phyloP scores from a whole-genome alignment of 768 basidiomycete genomes.

The Neoboletus magnificus region DNA sequence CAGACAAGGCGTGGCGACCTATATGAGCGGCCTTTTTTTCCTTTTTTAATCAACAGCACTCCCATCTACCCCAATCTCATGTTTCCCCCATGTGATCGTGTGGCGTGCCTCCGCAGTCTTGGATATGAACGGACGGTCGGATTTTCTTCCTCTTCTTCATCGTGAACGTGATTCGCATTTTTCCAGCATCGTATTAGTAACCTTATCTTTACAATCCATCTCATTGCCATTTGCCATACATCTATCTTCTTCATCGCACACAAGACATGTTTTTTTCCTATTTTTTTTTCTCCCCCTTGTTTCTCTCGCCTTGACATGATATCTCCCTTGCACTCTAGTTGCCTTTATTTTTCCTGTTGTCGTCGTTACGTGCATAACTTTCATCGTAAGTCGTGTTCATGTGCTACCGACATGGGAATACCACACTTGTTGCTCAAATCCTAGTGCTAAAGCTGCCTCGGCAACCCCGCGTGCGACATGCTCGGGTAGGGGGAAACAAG shows the following conservation, averaged over 20 bases:
- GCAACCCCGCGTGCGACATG: neutral
- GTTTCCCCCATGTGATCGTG: neutral
- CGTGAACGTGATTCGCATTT: constrained; percentile 3
- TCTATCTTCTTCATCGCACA: neutral
- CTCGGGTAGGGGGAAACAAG: neutral
- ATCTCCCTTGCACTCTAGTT: neutral
- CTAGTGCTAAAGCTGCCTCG: neutral
- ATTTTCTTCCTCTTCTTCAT: neutral
- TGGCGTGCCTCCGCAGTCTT: constrained; percentile 1
- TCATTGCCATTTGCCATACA: neutral
- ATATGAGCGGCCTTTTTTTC: constrained; percentile 24
- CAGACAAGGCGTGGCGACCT: constrained; percentile 38
- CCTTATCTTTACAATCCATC: constrained; percentile 9
- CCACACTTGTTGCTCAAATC: neutral
- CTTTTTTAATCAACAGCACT: neutral
- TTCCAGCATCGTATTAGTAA: constrained; percentile 19
- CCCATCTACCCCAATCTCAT: neutral
- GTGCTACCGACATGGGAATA: constrained; percentile 9
- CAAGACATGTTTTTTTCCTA: neutral
- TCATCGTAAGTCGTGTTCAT: constrained; percentile 1
- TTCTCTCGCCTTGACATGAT: neutral
- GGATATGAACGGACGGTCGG: constrained; percentile 12
- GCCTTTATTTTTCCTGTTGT: constrained; percentile 1
- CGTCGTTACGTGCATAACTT: constrained; percentile 7
- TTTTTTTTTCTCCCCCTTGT: too few relatives aligned